These are phyloP conservation scores for Tinospora cordifolia DNA, from an alignment of 164 flowering plant genomes.

Conservation along the genomic window DNA sequence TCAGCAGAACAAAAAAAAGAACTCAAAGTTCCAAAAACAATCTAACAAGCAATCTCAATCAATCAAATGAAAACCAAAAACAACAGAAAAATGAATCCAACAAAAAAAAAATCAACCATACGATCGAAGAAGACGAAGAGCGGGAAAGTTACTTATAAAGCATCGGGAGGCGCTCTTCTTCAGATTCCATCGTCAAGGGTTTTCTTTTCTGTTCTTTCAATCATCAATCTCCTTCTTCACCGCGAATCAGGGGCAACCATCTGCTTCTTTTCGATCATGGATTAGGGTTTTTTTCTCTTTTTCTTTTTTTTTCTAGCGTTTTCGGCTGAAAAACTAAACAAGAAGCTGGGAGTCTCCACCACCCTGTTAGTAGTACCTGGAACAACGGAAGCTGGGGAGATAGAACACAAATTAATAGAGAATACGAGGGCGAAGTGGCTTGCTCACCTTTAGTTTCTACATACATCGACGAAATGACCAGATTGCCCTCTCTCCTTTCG, in stretches of 20 bases:
- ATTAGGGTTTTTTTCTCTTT: constrained; percentile 18
- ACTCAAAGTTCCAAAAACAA: not conserved
- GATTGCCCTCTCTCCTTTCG: not conserved
- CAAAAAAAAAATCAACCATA: not conserved
- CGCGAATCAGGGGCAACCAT: constrained; percentile 12
- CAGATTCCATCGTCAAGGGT: constrained; percentile 6
- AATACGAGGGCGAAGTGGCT: not conserved
- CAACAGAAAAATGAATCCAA: not conserved
- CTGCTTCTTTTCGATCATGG: constrained; percentile 3
- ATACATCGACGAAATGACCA: not conserved
- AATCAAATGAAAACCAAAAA: not conserved
- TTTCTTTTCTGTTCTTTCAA: not conserved
- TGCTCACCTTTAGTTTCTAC: not conserved
- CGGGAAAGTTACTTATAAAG: constrained; percentile 11
- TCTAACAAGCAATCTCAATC: not conserved
- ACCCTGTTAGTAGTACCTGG: constrained; percentile 7
- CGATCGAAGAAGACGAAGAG: not conserved
- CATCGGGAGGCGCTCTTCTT: constrained; percentile 14
- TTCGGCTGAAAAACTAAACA: not conserved
- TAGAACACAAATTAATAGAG: not conserved
- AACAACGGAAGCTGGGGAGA: constrained; percentile 17
- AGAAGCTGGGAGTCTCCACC: not conserved
- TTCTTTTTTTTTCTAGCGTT: not conserved
- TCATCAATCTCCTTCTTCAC: constrained; percentile 1
- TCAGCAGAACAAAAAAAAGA: not conserved